Percentiles rank a stretch among this genome's conserved stretches.
Conservation (phyloP, 495 filamentous ascomycete species). For the Aspergillus sclerotioniger region DNA sequence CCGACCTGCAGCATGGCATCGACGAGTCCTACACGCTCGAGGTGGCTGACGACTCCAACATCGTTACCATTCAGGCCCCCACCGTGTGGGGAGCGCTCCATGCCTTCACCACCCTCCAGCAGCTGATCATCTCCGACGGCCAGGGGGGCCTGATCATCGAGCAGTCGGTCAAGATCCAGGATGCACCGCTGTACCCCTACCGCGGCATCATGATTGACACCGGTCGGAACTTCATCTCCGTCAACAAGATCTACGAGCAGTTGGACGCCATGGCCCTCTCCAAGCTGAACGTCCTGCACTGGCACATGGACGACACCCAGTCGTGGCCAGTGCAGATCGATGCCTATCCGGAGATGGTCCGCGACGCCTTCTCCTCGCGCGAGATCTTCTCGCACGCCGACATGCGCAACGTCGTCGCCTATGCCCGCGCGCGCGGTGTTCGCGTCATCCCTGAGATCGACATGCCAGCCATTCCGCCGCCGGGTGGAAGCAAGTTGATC, state of each 20-base stretch:
- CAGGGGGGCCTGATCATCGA: constrained; percentile 47
- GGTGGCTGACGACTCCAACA: constrained; percentile 30
- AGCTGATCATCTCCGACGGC: constrained; percentile 49
- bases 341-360: constrained; percentile 51
- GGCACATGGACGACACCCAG: constrained; percentile 51
- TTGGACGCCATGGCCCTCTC: constrained; percentile 51
- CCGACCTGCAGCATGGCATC: constrained; percentile 51
- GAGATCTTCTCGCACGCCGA: constrained; percentile 43
- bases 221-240: constrained; percentile 49
- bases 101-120: constrained; percentile 58
- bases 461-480: constrained; percentile 50
- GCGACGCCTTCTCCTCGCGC: constrained; percentile 51
- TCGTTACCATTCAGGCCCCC: constrained; percentile 44
- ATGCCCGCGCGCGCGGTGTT: constrained; percentile 46
- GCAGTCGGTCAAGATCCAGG: constrained; percentile 47
- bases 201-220: constrained; percentile 53
- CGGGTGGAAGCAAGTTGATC: constrained; percentile 56
- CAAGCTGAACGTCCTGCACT: constrained; percentile 53
- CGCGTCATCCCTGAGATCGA: constrained; percentile 53
- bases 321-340: constrained; percentile 52
- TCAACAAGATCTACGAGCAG: constrained; percentile 50
- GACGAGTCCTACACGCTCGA: constrained; percentile 59
- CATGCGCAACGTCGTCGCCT: constrained; percentile 42
- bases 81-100: constrained; percentile 57
- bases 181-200: constrained; percentile 48